Evolutionary conservation across 129 eudicot species (phyloP), one percentile per base, ranked within the genome.

Genomic region (Saposhnikovia divaricata): DNA sequence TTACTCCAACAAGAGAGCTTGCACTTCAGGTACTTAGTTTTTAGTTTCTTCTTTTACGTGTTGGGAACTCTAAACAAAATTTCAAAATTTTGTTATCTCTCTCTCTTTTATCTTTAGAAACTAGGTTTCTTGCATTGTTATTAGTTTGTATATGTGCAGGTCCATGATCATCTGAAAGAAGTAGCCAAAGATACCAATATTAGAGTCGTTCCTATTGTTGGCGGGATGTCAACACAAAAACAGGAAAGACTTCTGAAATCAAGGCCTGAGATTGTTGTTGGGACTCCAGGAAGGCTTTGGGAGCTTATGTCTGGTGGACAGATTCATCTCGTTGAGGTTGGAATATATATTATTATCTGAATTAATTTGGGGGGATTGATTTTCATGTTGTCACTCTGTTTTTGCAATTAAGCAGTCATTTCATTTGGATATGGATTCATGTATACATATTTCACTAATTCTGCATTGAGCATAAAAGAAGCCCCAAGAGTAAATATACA

Each of bases 231-330:
- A 79, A 86, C 91, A 19, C 92, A 92, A 82, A 95, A 95, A 84
- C 99, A 95, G 85, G 97, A 95, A 84, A 89, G 99, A 50, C 93
- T 90, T 81, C 48, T 95, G 83, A 92, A 87, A 88, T 88, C 88
- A 76, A 86, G 97, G 85, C 99, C 99, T 74, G 99, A 95, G 83
- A 89, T 95, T 85, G 90, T 95, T 82, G 97, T 95, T 77, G 99
- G 99, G 66, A 95, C 99, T 65, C 99, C 99, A 39, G 99, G 97
- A 75, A 86, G 99, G 82, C 82, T 95, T 19, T 95, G 99, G 99
- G 97, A 95, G 57, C 91, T 95, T 70, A 95, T 95, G 97, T 95
- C 99, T 37, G 96, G 97, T 69, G 99, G 99, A 84, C 97, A 90
- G 27, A 81, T 80, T 69, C 99, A 95, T 80, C 97, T 95, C 81